phyloP scores from a whole-genome alignment of 2,329 filamentous ascomycete genomes.

The Penicillium nordicum region DNA sequence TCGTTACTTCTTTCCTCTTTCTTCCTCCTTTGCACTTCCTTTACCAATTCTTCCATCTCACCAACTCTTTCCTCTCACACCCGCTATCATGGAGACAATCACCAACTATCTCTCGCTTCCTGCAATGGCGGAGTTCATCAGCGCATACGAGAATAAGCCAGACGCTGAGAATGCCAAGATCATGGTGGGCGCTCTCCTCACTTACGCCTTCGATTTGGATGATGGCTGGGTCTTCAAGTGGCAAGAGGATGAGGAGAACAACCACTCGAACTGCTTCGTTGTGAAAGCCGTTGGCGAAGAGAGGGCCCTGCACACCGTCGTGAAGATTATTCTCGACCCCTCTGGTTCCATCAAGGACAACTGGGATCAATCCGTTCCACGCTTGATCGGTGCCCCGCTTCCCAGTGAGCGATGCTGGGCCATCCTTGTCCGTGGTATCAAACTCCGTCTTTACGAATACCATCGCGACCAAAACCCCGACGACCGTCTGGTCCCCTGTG shows the following conservation, averaged over 20 bases:
- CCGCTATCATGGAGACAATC: background rate
- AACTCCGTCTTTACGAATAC: constrained; percentile 1
- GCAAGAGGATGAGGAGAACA: background rate
- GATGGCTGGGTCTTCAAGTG: background rate
- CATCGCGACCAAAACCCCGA: background rate
- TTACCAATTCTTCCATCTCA: background rate
- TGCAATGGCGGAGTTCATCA: background rate
- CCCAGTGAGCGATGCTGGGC: constrained; percentile 1
- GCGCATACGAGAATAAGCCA: background rate
- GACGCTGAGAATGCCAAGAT: background rate
- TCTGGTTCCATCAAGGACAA: background rate
- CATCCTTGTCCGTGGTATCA: background rate
- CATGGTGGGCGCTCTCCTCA: background rate
- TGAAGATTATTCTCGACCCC: background rate
- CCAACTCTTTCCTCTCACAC: background rate
- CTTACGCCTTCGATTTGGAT: background rate
- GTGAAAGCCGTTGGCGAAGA: background rate
- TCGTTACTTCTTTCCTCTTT: background rate
- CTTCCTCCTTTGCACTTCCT: background rate
- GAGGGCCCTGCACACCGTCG: background rate
- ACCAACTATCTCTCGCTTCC: background rate
- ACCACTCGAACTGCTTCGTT: background rate
- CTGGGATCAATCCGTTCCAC: background rate
- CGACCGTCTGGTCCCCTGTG: background rate
- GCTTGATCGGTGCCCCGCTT: background rate